phyloP scores from a whole-genome alignment of 441 rosid species.

The Metrosideros polymorpha region DNA sequence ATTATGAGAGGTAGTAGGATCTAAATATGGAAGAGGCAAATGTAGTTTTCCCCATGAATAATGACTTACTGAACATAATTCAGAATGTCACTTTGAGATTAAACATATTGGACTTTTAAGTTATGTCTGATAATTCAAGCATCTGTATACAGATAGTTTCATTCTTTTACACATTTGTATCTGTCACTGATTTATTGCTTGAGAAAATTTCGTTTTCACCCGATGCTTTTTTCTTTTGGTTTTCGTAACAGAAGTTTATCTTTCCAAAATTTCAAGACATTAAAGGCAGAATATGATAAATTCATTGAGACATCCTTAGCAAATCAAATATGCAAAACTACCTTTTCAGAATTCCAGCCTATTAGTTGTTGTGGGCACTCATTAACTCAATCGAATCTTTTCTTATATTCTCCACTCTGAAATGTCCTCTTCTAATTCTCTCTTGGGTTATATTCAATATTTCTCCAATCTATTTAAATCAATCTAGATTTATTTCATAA shows the following conservation, averaged over 20 bases:
- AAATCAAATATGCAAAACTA: neutral
- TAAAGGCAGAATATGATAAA: neutral
- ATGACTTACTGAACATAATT: neutral
- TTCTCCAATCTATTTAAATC: neutral
- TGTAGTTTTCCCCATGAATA: neutral
- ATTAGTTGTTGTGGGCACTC: neutral
- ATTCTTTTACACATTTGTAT: neutral
- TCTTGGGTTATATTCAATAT: neutral
- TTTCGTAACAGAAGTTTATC: neutral
- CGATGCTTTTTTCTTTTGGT: neutral
- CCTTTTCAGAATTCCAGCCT: neutral
- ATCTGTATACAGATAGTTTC: neutral
- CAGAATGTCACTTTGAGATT: neutral
- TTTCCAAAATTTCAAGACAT: neutral
- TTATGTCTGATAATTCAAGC: neutral
- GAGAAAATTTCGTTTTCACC: neutral
- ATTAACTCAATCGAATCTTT: neutral
- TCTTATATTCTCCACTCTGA: neutral
- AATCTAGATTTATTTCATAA: neutral
- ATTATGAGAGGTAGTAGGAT: neutral
- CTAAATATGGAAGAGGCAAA: neutral
- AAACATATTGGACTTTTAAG: neutral
- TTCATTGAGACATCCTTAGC: neutral
- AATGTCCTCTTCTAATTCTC: neutral
- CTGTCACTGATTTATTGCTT: neutral